Conservation (phyloP, 176 grass and related monocot genomes). For the Zoysia pacifica region DNA sequence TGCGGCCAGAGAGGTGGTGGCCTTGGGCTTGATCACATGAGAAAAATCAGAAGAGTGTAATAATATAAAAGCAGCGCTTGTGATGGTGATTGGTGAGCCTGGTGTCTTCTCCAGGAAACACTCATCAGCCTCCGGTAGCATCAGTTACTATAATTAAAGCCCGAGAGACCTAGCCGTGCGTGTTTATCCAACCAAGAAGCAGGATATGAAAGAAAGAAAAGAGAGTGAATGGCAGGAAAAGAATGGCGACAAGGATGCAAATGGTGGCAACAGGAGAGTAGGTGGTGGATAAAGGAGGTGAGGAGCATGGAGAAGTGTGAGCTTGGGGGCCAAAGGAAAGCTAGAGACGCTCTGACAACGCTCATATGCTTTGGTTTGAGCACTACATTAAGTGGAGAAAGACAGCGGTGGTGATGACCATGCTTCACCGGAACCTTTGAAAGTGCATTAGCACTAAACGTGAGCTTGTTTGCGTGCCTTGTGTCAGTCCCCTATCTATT, state of each 20-base stretch:
- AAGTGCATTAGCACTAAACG: conserved; percentile 28
- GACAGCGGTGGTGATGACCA: conserved; percentile 30
- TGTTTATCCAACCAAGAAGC: conserved; percentile 52
- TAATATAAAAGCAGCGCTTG: conserved; percentile 56
- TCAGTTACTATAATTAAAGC: conserved; percentile 47
- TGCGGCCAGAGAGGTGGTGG: conserved; percentile 27
- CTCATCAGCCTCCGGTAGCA: conserved; percentile 44
- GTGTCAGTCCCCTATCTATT: conserved; percentile 17
- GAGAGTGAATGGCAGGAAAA: conserved; percentile 3
- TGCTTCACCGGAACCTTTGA: conserved; percentile 47
- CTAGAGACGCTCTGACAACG: conserved; percentile 36
- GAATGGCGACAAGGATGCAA: conserved; percentile 40
- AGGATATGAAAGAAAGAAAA: conserved; percentile 31
- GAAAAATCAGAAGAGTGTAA: conserved; percentile 31
- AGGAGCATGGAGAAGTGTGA: conserved; percentile 59
- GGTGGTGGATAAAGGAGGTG: conserved; percentile 38
- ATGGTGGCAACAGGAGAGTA: conserved; percentile 48
- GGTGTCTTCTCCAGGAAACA: conserved; percentile 50
- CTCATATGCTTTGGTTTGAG: conserved; percentile 59
- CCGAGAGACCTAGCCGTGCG: conserved; percentile 35
- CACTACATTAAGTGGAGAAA: not conserved
- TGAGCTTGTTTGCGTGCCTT: conserved; percentile 33
- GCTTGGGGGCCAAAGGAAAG: conserved; percentile 60
- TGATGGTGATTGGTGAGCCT: conserved; percentile 37
- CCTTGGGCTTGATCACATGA: conserved; percentile 48